Conservation (phyloP, 164 flowering plant genomes). For the Umbellularia californica region DNA sequence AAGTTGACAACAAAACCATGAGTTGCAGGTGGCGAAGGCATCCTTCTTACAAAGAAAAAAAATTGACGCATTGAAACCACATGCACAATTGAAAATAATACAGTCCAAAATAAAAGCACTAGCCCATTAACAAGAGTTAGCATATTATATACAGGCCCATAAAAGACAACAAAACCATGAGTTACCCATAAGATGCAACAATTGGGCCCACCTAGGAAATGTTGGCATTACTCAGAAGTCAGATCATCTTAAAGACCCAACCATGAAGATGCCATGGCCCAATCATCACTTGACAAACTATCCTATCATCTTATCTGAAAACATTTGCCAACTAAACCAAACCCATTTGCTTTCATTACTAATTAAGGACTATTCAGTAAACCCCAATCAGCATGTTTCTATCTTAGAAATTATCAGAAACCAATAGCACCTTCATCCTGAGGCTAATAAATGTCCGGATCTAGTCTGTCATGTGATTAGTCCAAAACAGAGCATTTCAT, state of each 20-base stretch:
- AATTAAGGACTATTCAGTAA: not conserved
- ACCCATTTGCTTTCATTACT: not conserved
- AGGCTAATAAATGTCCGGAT: not conserved
- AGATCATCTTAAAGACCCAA: not conserved
- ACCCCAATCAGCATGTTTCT: not conserved
- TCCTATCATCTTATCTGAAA: not conserved
- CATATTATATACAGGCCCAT: not conserved
- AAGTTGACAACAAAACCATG: conserved; percentile 38
- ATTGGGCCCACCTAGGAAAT: not conserved
- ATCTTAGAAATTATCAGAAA: too few species aligned
- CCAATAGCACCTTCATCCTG: not conserved
- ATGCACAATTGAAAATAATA: not conserved
- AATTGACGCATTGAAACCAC: not conserved
- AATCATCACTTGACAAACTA: not conserved
- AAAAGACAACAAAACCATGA: not conserved
- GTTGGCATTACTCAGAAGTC: not conserved
- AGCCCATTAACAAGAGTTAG: not conserved
- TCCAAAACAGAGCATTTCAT: not conserved
- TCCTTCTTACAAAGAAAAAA: not conserved
- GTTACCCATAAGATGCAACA: not conserved
- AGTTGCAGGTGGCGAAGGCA: too few species aligned
- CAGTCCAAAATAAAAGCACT: not conserved
- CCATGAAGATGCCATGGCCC: not conserved
- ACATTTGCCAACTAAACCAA: not conserved
- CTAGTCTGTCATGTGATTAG: not conserved